These are phyloP conservation scores for Parafenestella ontariensis DNA, from an alignment of 2,329 filamentous ascomycete species.

Conservation along the genomic window DNA sequence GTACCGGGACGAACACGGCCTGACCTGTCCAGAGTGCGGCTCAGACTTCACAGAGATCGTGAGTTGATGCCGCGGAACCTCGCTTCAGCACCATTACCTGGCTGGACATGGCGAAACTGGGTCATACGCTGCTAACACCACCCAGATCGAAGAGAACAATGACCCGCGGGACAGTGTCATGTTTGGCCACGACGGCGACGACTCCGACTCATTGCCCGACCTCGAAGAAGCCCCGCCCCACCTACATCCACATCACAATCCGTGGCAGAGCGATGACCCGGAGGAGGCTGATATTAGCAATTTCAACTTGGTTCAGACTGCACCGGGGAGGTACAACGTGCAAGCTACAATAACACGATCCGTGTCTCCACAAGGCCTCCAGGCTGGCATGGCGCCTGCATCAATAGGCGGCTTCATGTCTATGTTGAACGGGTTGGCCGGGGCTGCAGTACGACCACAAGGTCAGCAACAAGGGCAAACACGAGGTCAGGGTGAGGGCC, in stretches of 20 bases:
- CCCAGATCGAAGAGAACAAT: conserved; percentile 60
- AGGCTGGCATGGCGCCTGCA: conserved; percentile 26
- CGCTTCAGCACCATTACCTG: conserved; percentile 7
- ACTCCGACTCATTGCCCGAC: conserved; percentile 36
- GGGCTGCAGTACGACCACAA: conserved; percentile 35
- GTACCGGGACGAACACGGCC: conserved; percentile 72
- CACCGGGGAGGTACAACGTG: conserved; percentile 44
- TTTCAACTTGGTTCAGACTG: conserved; percentile 51
- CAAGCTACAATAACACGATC: conserved; percentile 45
- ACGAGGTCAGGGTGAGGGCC: conserved; percentile 25
- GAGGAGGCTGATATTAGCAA: conserved; percentile 59
- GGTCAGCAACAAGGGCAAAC: conserved; percentile 17
- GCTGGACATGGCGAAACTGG: not conserved
- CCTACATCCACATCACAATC: conserved; percentile 54
- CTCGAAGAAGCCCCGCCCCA: conserved; percentile 31
- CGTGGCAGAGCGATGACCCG: conserved; percentile 58
- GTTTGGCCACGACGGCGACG: conserved; percentile 36
- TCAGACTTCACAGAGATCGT: conserved; percentile 88
- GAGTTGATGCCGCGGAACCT: conserved; percentile 48
- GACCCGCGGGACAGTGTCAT: conserved; percentile 64
- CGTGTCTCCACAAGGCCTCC: conserved; percentile 31
- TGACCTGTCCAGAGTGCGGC: conserved; percentile 78
- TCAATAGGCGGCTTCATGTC: conserved; percentile 53
- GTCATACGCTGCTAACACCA: conserved; percentile 25
- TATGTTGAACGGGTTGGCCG: conserved; percentile 56